Conservation (phyloP, 2,329 filamentous ascomycete genomes). For the Exophiala viscosa region DNA sequence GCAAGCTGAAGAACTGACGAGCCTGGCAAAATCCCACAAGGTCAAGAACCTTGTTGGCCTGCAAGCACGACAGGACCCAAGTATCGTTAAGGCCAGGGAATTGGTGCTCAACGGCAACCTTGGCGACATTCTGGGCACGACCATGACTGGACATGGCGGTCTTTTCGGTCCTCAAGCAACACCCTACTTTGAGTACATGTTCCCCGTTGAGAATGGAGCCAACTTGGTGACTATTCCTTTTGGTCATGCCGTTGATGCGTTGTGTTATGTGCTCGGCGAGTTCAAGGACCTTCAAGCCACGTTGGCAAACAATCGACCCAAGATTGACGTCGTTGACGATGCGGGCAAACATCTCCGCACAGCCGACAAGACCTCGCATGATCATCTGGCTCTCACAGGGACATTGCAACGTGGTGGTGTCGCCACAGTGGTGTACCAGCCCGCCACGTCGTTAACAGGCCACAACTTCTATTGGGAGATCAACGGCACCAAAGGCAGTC, state of each 20-base stretch:
- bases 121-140: slow-evolving; percentile 53
- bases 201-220: slow-evolving; percentile 16
- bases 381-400: slow-evolving; percentile 18
- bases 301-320: slow-evolving; percentile 15
- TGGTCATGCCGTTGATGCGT: slow-evolving; percentile 20
- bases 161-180: slow-evolving; percentile 4
- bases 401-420: slow-evolving; percentile 11
- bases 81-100: slow-evolving; percentile 43
- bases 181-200: slow-evolving; percentile 6
- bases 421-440: slow-evolving; percentile 15
- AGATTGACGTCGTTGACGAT: slow-evolving; percentile 7
- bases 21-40: slow-evolving; percentile 32
- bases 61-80: slow-evolving; percentile 49
- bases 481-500: slow-evolving; percentile 21
- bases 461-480: slow-evolving; percentile 23
- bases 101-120: slow-evolving; percentile 46
- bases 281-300: slow-evolving; percentile 19
- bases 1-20: slow-evolving; percentile 41
- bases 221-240: slow-evolving; percentile 24
- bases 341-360: slow-evolving; percentile 1
- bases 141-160: slow-evolving; percentile 26
- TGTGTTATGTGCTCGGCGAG: slow-evolving; percentile 22
- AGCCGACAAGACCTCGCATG: slow-evolving; percentile 17
- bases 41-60: slow-evolving; percentile 47
- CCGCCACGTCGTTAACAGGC: slow-evolving; percentile 5